Evolutionary conservation across 2,329 filamentous ascomycete species (phyloP), one percentile per base, ranked within the genome.

Genomic region (Neonectria neomacrospora): DNA sequence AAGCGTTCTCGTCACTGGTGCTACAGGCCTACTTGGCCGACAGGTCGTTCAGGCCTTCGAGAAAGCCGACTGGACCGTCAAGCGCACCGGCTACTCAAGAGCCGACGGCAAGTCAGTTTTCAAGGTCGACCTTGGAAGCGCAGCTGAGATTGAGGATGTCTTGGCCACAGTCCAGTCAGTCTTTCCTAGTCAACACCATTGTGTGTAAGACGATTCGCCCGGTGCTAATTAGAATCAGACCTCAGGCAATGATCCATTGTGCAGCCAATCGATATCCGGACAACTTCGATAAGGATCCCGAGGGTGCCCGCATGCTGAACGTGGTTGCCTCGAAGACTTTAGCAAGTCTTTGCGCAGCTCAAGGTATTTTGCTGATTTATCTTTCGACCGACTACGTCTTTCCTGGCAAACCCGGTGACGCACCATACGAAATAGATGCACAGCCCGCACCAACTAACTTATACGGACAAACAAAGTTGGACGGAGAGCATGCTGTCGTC

Each of bases 211-310:
- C 11, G 20, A 6, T 22, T 28, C 12, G 37, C 59, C 20, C 28
- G 28, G 51, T 50, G 63, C 63, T 61, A 61, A 67, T 14, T 28
- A 26, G 23, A 10, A 10, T 39, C 39, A 93, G 91, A 73, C 92
- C 93, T 6, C 81, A 90, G 64, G 92, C 91, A 55, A 88, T 97
- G 45, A 86, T 97, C 37, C 93, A 97, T 76, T 95, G 92, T 93
- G 94, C 94, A 41, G 94, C 94, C 47, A 94, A 97, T 78, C 89
- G 93, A 65, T 96, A 90, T 73, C 94, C 94, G 2, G 94, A 97
- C 78, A 91, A 91, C 75, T 95, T 94, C 74, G 91, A 94, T 71
- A 86, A 87, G 67, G 88, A 97, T 76, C 94, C 93, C 2, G 86
- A 90, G 62, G 91, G 88, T 58, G 92, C 93, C 3, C 86, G 86